phyloP scores from a whole-genome alignment of 2,329 filamentous ascomycete genomes.

The Tolypocladium amazonense region DNA sequence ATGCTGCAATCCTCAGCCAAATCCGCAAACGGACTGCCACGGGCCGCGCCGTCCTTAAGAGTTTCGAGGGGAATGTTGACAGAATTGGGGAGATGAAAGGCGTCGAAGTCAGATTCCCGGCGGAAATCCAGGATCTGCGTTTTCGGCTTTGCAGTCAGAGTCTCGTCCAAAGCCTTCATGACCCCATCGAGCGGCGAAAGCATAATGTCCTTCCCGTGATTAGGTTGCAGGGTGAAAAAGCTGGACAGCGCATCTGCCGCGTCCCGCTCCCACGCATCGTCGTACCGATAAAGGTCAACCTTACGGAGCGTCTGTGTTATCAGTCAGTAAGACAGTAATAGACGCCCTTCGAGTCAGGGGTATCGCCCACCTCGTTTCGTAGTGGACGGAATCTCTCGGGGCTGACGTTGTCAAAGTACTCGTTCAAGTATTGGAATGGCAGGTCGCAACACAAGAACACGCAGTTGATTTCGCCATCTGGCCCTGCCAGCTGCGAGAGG shows the following conservation, averaged over 20 bases:
- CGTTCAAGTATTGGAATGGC: slow-evolving; percentile 50
- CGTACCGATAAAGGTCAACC: slow-evolving; percentile 43
- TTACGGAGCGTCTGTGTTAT: slow-evolving; percentile 28
- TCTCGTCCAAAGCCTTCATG: slow-evolving; percentile 13
- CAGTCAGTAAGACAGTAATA: slow-evolving; percentile 7
- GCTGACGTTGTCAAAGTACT: slow-evolving; percentile 46
- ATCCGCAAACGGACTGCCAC: slow-evolving; percentile 21
- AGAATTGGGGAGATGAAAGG: slow-evolving; percentile 33
- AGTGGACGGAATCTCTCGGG: slow-evolving; percentile 36
- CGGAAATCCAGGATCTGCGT: slow-evolving; percentile 34
- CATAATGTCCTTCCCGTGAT: slow-evolving; percentile 12
- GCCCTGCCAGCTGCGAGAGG: slow-evolving; percentile 31
- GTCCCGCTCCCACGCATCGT: slow-evolving; percentile 41
- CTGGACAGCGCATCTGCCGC: slow-evolving; percentile 26
- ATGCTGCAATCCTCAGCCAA: slow-evolving; percentile 34
- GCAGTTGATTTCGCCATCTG: slow-evolving; percentile 36
- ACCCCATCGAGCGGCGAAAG: slow-evolving; percentile 9
- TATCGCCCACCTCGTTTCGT: slow-evolving; percentile 22
- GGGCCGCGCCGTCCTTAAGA: slow-evolving; percentile 15
- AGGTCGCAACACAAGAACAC: slow-evolving; percentile 53
- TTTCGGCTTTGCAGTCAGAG: slow-evolving; percentile 13
- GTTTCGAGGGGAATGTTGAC: slow-evolving; percentile 33
- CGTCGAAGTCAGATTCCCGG: slow-evolving; percentile 26
- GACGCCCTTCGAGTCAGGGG: neutral
- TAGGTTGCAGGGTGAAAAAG: slow-evolving; percentile 18